Conservation (phyloP, 805 yeast genomes). For the Zygotorulaspora florentina region DNA sequence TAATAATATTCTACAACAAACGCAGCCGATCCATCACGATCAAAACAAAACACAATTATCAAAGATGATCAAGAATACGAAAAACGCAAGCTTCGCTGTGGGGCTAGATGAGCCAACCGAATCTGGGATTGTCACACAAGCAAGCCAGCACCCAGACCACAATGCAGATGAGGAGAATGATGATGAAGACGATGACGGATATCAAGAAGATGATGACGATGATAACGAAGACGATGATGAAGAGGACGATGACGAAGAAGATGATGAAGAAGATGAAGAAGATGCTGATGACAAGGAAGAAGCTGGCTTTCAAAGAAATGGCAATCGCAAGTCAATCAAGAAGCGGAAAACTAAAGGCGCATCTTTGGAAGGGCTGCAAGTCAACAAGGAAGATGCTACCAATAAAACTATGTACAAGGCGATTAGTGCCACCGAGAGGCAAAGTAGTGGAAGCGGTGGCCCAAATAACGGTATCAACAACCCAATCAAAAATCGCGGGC, state of each 20-base stretch:
- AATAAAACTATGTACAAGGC: not conserved
- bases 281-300: slow-evolving; percentile 14
- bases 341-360: not conserved
- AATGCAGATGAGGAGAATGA: not conserved
- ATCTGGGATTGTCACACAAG: slow-evolving; percentile 10
- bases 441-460: not conserved
- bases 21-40: not conserved
- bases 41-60: not conserved
- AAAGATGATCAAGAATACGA: slow-evolving; percentile 4
- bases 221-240: slow-evolving; percentile 21
- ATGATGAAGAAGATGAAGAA: slow-evolving; percentile 19
- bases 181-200: slow-evolving; percentile 7
- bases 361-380: not conserved
- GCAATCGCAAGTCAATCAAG: not conserved
- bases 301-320: slow-evolving; percentile 1
- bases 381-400: slow-evolving; percentile 1
- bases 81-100: slow-evolving; percentile 14
- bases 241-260: slow-evolving; percentile 20
- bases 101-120: slow-evolving; percentile 13
- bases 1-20: not conserved
- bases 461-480: not conserved
- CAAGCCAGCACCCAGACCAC: slow-evolving; percentile 8
- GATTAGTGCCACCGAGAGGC: not conserved
- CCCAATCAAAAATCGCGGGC: not conserved
- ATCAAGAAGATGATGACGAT: slow-evolving; percentile 12